Conservation (phyloP, 2,329 filamentous ascomycete species). For the Ophiosphaerella herpotricha region DNA sequence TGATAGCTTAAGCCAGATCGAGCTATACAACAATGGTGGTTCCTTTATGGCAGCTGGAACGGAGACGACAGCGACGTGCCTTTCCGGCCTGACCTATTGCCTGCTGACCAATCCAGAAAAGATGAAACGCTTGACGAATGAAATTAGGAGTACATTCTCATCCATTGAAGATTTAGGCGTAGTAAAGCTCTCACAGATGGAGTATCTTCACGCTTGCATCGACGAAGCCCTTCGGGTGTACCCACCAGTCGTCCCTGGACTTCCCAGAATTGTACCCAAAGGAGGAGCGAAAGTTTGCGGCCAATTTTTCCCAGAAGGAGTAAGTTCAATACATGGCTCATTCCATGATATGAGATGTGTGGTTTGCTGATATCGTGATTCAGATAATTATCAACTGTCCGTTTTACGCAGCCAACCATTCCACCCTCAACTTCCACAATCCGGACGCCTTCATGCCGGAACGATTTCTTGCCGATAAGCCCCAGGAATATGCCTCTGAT, state of each 20-base stretch:
- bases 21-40: conserved; percentile 33
- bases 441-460: conserved; percentile 36
- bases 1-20: conserved; percentile 12
- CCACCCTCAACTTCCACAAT: conserved; percentile 28
- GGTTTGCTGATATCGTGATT: not conserved
- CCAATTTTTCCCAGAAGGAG: conserved; percentile 36
- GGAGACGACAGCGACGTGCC: conserved; percentile 33
- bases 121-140: conserved; percentile 19
- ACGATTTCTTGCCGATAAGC: conserved; percentile 39
- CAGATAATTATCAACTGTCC: conserved; percentile 15
- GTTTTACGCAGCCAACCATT: conserved; percentile 27
- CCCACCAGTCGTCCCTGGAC: conserved; percentile 48
- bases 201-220: conserved; percentile 50
- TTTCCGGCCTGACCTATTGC: conserved; percentile 33
- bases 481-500: conserved; percentile 26
- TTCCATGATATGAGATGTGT: not conserved
- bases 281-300: conserved; percentile 36
- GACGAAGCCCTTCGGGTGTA: conserved; percentile 52
- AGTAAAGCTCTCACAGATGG: conserved; percentile 18
- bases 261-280: conserved; percentile 32
- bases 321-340: conserved; percentile 5
- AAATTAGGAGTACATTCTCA: conserved; percentile 22
- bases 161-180: conserved; percentile 25
- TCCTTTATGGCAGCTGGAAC: conserved; percentile 36
- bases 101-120: conserved; percentile 23